A percentile compares a stretch with the other conserved stretches of the same genome.
Evolutionary conservation across 257 asterid species (phyloP).

Genomic region (Nicotiana sylvestris): DNA sequence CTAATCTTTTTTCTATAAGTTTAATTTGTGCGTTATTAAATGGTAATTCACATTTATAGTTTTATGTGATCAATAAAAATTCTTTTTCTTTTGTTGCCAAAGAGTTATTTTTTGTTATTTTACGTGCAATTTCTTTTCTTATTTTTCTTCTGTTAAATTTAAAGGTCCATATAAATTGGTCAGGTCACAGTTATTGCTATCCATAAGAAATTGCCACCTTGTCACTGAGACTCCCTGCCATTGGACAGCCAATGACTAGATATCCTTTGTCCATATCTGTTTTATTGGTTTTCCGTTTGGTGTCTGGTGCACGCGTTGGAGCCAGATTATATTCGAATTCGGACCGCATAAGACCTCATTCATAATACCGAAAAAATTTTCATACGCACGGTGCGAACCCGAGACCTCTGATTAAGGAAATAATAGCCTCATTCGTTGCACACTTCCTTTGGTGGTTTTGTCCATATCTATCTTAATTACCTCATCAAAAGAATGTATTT

Average conservation of each 20-base stretch:
- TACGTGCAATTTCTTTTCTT: not conserved
- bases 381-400: too few relatives aligned
- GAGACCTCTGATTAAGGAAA: too few relatives aligned
- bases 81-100: not conserved
- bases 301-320: too few relatives aligned
- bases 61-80: not conserved
- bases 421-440: accelerated
- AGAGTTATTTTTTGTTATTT: conserved; percentile 1
- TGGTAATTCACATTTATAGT: not conserved
- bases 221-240: conserved; percentile 14
- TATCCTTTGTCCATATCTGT: conserved; percentile 5
- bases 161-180: not conserved
- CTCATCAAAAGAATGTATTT: not conserved
- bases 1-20: too few relatives aligned
- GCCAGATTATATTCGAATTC: too few relatives aligned
- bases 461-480: not conserved
- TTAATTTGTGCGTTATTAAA: not conserved
- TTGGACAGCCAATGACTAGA: conserved; percentile 13
- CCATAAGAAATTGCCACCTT: conserved; percentile 17
- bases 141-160: not conserved
- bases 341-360: too few relatives aligned
- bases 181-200: not conserved
- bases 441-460: not conserved
- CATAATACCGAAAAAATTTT: too few relatives aligned
- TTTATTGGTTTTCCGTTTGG: too few relatives aligned